Base-by-base conservation (phyloP, 2,329 filamentous ascomycete genomes). In the Ascochyta fabae region DNA sequence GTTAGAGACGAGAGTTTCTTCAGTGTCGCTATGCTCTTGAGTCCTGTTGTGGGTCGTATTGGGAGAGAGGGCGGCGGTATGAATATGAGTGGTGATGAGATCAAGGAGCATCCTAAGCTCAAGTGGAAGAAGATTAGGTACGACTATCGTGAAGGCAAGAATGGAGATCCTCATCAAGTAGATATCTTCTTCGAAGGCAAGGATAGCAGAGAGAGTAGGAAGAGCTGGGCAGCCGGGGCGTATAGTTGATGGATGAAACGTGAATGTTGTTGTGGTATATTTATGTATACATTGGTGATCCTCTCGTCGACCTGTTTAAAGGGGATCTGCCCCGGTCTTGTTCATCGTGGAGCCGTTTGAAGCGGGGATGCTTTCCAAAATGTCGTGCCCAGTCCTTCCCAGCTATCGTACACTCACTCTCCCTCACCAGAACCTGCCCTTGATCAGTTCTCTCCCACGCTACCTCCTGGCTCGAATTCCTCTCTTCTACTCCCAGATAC, bases 401-500 rank as follows among this genome's bases (percentile, higher is more conserved):
- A 15, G 29, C 9, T 12, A 53, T 53, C 43, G 29, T 53, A 53
- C 50, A 53, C 31, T 16, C 44, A 19, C 36, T 22, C 13, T 15
- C 29, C 19, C 8, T 48, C 44, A 24, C 8, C 36, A 24, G 24
- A 13, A 5, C 24, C 9, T 40, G 29, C 16, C 29, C 9, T 24
- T 12, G 5, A 10, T 4, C 15, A 19, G 1, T 19, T 10, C 35
- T 13, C 16, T 19, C 16, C 38, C 13, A n/a, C 23, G 5, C 29
- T 26, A 9, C 24, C 9, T n/a, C 40, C 6, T 24, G 4, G 27
- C 47, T 23, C 27, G 4, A 9, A 3, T 19, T 9, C 9, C n/a
- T 19, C 7, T 24, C 27, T 43, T 29, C 39, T 71, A 75, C 67
- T 76, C 71, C 83, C 92, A 96, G 69, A 96, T 88, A 13, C 92